Base-by-base conservation (phyloP, 805 yeast species). In the Yarrowia hollandica region DNA sequence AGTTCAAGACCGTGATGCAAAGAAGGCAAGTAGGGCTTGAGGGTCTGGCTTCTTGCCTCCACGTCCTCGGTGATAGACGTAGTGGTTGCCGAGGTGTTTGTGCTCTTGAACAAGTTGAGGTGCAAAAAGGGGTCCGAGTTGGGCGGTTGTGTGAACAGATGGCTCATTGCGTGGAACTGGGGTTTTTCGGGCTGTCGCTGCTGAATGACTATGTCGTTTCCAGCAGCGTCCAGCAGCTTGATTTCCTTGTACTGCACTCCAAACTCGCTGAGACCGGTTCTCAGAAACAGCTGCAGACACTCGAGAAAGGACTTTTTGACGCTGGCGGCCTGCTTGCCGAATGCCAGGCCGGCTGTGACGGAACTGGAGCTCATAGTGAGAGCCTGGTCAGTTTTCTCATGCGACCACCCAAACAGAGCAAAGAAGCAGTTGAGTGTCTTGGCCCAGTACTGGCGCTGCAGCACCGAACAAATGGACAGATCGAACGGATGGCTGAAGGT, bases 321-420 rank as follows among this genome's bases (percentile, higher is more conserved):
- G 15, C 61, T 62, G n/a, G 62, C 35, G 1, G 66, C 64, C 39
- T 63, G 63, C 4, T 66, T 33, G 11, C 70, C 66, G 23, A 62
- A 61, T 3, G 65, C 64, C n/a, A 71, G 61, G 9, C 64, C 70
- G 1, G 73, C 64, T 1, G 75, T 71, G 5, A 71, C 72, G 1
- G 74, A 62, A 0, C 74, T 46, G 15, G 74, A 63, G 64, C 68
- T 58, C 68, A 69, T 16, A 64, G 60, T 38, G n/a, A 38, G 61
- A 18, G 46, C 38, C 59, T 42, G 58, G 52, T 38, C 59, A 25
- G 63, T 54, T 65, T 66, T 62, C 64, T 65, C 60, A 66, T 80
- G 69, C 0, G 83, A 79, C 96, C 96, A 91, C 28, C 88, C 85
- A 65, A 92, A 70, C 16, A 91, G 75, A 19, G 85, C 81, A 71